Evolutionary conservation across 805 yeast genomes (phyloP).

Genomic region (Priceomyces carsonii): DNA sequence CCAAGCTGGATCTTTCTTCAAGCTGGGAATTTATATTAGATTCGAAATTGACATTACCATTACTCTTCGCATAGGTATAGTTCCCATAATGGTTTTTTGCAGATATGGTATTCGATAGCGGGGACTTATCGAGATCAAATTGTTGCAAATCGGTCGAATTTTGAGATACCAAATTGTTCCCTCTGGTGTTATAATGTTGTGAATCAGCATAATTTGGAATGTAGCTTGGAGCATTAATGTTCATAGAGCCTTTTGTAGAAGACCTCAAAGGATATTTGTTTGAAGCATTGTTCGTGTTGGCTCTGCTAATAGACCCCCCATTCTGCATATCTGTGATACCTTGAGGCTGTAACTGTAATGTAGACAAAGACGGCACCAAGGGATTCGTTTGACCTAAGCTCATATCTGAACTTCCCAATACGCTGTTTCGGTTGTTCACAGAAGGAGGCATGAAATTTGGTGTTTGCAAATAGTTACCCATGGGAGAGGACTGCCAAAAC

Average conservation of each 20-base stretch:
- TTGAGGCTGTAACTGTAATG: too few relatives aligned
- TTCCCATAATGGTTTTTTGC: constrained; percentile 6
- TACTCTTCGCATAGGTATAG: constrained; percentile 8
- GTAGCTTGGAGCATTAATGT: constrained; percentile 32
- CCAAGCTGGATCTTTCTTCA: constrained; percentile 11
- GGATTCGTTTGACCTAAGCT: too few relatives aligned
- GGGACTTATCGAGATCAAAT: constrained; percentile 5
- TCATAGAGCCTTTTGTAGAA: constrained; percentile 15
- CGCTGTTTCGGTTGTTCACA: background rate
- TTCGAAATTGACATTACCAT: constrained; percentile 1
- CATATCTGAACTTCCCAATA: too few relatives aligned
- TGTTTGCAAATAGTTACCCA: constrained; percentile 4
- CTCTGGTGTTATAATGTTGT: constrained; percentile 1
- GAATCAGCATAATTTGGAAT: constrained; percentile 17
- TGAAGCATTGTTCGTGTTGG: too few relatives aligned
- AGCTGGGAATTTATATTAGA: too few relatives aligned
- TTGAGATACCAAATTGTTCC: constrained; percentile 2
- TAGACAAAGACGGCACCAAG: too few relatives aligned
- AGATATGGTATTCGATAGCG: background rate
- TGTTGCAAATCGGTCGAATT: constrained; percentile 5
- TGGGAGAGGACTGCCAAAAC: constrained; percentile 14
- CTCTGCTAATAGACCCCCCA: constrained; percentile 3
- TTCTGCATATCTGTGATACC: background rate
- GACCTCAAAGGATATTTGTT: constrained; percentile 1
- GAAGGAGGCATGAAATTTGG: constrained; percentile 7